Evolutionary conservation across 306 rosid genomes (phyloP), one percentile per base, ranked within the genome.

Genomic region (Cucurbita maxima): DNA sequence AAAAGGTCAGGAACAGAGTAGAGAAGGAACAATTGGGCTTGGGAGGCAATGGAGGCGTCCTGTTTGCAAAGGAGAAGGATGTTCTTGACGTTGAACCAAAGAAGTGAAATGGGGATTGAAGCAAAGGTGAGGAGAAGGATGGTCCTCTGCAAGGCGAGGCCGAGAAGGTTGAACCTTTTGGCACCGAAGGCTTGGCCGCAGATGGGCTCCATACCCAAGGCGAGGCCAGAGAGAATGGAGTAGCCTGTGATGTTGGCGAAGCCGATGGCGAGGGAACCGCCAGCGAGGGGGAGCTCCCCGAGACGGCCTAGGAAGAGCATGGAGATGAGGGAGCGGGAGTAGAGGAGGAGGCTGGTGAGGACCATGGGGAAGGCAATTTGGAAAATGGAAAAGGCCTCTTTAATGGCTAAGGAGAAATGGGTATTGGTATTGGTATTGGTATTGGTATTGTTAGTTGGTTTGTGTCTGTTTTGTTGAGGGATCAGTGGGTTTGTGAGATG

Each of bases 241-340:
- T 94, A 94, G 14, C 98, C 98, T 12, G 96, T 89, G 84, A 94
- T 94, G 90, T 89, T 90, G 9, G 96, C 96, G 8, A 94, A 94
- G 16, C 90, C 96, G 16, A 89, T 45, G 1, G 96, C 98, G 0
- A 90, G 84, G 3, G 98, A 88, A 1, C 98, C 98, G 14, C 95
- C 98, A 2, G 98, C 98, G 15, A 94, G 81, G 44, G 94, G 83
- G 0, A 90, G 86, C 54, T 90, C 90, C 1, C 93, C 93, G 1
- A 93, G 94, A 25, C 75, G 92, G 45, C 98, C 96, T 1, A 92
- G 89, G 81, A 90, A 92, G 34, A 88, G 86, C 98, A 92, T 90
- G 83, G 98, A 92, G 75, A 92, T 84, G 92, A 92, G 86, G 13
- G 98, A 92, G 43, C 98, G 92, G 36, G 88, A 87, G 44, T 90